Evolutionary conservation across 345 rosid species (phyloP), one percentile per base, ranked within the genome.

Genomic region (Rhizophora mangle): DNA sequence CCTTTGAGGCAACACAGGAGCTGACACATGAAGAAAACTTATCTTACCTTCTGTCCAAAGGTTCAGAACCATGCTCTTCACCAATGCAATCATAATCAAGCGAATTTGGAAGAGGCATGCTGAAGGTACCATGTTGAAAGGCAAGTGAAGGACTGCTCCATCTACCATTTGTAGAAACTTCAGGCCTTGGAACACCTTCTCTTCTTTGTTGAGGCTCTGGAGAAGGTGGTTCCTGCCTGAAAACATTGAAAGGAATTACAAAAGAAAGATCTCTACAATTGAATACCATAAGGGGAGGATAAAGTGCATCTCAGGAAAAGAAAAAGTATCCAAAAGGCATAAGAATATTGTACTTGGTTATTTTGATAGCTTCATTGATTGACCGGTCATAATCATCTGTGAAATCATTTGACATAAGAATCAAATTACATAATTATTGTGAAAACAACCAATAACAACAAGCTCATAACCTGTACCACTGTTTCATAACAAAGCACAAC

Each of bases 301-400:
- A 43, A 63, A 67, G 26, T 34, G 34, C 75, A 74, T 22, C 18
- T 36, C 51, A 61, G 43, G 32, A 64, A 31, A 19, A 55, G 18
- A 60, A 64, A 54, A 34, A 11, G 27, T 46, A n/a, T 55, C 6
- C 29, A 6, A n/a, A 67, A n/a, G 6, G 62, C 52, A 31, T 7
- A 71, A 24, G 66, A 56, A 69, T 27, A 53, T 47, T 87, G 20
- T 89, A 96, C 98, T 90, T 92, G 68, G 97, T 89, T 82, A 87
- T 85, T 80, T 92, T 90, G 82, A 96, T 90, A 73, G 99, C 99
- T 83, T 96, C 99, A 29, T 85, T 96, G 83, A 96, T 96, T 46
- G 99, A 92, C 73, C 89, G 89, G 75, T 96, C 99, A 81, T 89
- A 96, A 82, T 90, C 99, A 88, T 96, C 99, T 96, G 95, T 89